phyloP scores from a whole-genome alignment of 75 land plant genomes.

The Pinus tabuliformis region DNA sequence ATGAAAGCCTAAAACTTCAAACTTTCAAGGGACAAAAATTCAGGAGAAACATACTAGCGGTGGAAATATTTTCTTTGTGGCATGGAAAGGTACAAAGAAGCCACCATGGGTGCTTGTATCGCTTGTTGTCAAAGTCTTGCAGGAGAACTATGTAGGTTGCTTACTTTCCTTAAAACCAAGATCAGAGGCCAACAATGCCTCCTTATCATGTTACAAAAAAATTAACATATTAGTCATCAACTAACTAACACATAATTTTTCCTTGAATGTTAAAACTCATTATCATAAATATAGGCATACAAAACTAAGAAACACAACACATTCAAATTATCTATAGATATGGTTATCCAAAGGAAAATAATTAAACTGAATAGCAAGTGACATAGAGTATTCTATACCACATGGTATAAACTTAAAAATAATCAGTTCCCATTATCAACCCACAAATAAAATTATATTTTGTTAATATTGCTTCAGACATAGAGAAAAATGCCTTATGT shows the following conservation, averaged over 20 bases:
- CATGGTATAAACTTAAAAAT: too few relatives aligned
- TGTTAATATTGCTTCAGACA: background rate
- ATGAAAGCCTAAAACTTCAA: background rate
- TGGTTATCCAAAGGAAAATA: background rate
- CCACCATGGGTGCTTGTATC: conserved; percentile 96
- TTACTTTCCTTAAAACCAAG: conserved; percentile 68
- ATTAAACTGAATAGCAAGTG: background rate
- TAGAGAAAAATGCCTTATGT: background rate
- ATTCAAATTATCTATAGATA: background rate
- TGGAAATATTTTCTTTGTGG: conserved; percentile 90
- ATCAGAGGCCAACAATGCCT: conserved; percentile 69
- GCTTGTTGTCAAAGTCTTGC: conserved; percentile 88
- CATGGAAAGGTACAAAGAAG: conserved; percentile 82
- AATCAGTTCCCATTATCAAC: background rate
- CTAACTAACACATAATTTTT: background rate
- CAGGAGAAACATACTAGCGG: conserved; percentile 45
- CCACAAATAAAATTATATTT: background rate
- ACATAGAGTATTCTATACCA: background rate
- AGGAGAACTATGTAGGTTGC: conserved; percentile 82
- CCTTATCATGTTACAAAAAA: conserved; percentile 58
- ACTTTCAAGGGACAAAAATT: background rate
- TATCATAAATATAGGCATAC: background rate
- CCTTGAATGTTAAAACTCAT: background rate
- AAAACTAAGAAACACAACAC: background rate
- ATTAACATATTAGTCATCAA: background rate